Percentiles rank a stretch among this genome's conserved stretches.
phyloP scores from a whole-genome alignment of 768 basidiomycete genomes.

The Tulasnella calospora region DNA sequence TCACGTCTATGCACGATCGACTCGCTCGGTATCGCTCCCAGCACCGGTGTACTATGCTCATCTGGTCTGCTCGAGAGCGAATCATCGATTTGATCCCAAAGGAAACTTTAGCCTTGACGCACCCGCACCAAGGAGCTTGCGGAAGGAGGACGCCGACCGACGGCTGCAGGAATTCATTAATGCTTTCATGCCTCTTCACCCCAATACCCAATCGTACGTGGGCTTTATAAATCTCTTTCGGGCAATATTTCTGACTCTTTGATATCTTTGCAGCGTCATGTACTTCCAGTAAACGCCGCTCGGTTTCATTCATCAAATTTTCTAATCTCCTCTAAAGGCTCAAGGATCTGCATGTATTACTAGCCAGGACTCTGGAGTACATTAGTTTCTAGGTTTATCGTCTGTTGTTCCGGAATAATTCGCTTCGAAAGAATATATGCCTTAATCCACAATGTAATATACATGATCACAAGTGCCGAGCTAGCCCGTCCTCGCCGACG shows the following conservation, averaged over 20 bases:
- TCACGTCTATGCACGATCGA: slow-evolving; percentile 24
- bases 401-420: background rate
- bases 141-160: background rate
- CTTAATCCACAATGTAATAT: background rate
- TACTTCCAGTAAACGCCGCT: slow-evolving; percentile 12
- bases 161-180: background rate
- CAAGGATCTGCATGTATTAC: background rate
- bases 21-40: slow-evolving; percentile 20
- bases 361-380: background rate
- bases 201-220: slow-evolving; percentile 5
- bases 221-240: background rate
- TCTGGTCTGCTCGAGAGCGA: slow-evolving; percentile 19
- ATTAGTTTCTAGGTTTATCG: background rate
- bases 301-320: background rate
- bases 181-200: slow-evolving; percentile 15
- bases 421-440: background rate
- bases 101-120: background rate
- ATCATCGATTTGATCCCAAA: slow-evolving; percentile 20
- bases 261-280: background rate
- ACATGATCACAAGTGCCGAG: background rate
- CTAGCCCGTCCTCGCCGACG: background rate
- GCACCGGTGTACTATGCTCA: slow-evolving; percentile 23
- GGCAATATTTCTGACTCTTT: background rate
- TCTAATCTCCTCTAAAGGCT: background rate
- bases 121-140: background rate